Evolutionary conservation across 192 early-diverging fungal genomes (phyloP).

Genomic region (Backusella tarrabulga): DNA sequence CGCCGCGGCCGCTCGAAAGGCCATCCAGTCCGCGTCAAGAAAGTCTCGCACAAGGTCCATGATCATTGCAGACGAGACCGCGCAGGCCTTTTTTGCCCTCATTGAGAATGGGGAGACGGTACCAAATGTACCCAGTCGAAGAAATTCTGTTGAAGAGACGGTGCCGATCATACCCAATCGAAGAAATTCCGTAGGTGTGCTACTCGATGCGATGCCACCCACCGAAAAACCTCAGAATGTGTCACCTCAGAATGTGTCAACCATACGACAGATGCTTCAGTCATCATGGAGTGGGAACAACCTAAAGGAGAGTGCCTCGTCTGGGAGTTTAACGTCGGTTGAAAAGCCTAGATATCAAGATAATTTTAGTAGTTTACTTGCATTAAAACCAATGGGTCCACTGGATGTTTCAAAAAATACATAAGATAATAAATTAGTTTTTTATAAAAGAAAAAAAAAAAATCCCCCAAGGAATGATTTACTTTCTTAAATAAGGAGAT

Average conservation of each 20-base stretch:
- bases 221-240: background rate
- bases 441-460: background rate
- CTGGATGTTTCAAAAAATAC: background rate
- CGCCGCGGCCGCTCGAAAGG: background rate
- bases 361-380: background rate
- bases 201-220: background rate
- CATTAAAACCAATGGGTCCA: background rate
- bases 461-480: background rate
- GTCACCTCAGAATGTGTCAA: slow-evolving; percentile 1
- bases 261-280: slow-evolving; percentile 23
- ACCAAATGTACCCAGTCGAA: background rate
- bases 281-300: slow-evolving; percentile 25
- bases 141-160: background rate
- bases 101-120: background rate
- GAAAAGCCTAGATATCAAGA: background rate
- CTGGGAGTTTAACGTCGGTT: slow-evolving; percentile 8
- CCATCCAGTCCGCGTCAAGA: slow-evolving; percentile 17
- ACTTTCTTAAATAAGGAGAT: no score
- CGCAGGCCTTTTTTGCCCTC: background rate
- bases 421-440: background rate
- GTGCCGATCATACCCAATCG: background rate
- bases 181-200: background rate
- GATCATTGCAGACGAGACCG: slow-evolving; percentile 7
- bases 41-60: slow-evolving; percentile 16
- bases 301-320: slow-evolving; percentile 14